Conservation (phyloP, 2,329 filamentous ascomycete species). For the Fusarium temperatum region DNA sequence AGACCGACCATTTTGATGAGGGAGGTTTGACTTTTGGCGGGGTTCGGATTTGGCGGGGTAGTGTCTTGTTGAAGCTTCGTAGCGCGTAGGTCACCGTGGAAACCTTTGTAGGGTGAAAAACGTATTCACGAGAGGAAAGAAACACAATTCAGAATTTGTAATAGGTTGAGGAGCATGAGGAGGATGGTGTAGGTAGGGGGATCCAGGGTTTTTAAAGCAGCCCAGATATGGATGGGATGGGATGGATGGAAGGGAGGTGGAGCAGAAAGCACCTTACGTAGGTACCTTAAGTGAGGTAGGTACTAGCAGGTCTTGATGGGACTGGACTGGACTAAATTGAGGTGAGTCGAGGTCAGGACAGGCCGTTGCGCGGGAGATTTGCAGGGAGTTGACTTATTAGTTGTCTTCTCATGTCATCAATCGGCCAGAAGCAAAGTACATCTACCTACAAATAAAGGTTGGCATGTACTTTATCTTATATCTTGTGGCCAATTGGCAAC, state of each 20-base stretch:
- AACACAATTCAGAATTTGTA: neutral
- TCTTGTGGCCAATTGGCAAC: constrained; percentile 33
- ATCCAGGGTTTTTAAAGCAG: constrained; percentile 39
- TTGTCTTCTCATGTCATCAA: constrained; percentile 15
- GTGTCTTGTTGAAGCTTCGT: constrained; percentile 29
- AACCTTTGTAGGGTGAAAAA: neutral
- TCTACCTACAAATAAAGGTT: constrained; percentile 18
- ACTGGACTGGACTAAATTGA: neutral
- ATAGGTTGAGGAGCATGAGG: neutral
- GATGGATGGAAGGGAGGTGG: constrained; percentile 35
- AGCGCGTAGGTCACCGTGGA: neutral
- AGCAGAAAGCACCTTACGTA: constrained; percentile 31
- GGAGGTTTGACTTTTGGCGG: constrained; percentile 45
- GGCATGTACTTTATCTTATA: constrained; percentile 13
- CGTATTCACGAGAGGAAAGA: neutral
- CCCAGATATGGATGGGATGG: constrained; percentile 29
- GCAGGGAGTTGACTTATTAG: neutral
- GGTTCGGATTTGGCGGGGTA: constrained; percentile 52
- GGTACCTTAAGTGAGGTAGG: constrained; percentile 17
- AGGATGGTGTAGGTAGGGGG: constrained; percentile 18
- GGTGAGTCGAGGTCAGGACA: constrained; percentile 27
- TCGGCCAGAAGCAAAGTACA: constrained; percentile 28
- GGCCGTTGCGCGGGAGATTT: constrained; percentile 32
- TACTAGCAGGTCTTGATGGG: constrained; percentile 11
- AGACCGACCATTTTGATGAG: constrained; percentile 59